These are phyloP conservation scores for Heliamphora exappendiculata DNA, from an alignment of 148 eudicot species.

Conservation along the genomic window DNA sequence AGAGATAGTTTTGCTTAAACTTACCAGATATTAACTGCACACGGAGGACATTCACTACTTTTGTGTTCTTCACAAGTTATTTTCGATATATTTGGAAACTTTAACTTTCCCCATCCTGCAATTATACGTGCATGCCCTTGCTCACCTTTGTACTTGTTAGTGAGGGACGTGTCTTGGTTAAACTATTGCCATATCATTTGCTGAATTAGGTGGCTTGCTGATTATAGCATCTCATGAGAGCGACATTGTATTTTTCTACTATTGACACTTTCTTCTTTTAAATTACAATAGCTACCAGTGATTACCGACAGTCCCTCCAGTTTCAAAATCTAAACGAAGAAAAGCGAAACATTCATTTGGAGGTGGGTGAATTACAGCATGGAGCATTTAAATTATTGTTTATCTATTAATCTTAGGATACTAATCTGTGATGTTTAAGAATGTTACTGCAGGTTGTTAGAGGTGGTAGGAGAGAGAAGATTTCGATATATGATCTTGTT, in stretches of 20 bases:
- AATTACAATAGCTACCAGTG: conserved; percentile 58
- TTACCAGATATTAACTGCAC: not conserved
- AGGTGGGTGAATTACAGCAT: conserved; percentile 36
- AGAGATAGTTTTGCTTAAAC: not conserved
- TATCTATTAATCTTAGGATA: not conserved
- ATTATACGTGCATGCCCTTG: not conserved
- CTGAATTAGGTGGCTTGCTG: not conserved
- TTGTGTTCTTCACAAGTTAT: not conserved
- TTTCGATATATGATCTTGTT: conserved; percentile 77
- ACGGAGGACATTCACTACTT: not conserved
- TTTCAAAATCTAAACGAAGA: conserved; percentile 81
- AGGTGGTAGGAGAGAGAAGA: conserved; percentile 79
- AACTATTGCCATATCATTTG: not conserved
- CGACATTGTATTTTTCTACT: not conserved
- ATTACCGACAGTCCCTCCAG: conserved; percentile 86
- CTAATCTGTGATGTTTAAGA: not conserved
- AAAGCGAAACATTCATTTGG: conserved; percentile 74
- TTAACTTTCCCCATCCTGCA: not conserved
- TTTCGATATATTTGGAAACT: not conserved
- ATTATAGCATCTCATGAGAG: conserved; percentile 2
- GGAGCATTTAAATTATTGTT: not conserved
- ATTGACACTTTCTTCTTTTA: not conserved
- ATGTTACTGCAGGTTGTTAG: conserved; percentile 53
- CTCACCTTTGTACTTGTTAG: not conserved
- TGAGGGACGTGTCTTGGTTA: not conserved